Conservation (phyloP, 139 green algal genomes). For the Coelastrella sp. region DNA sequence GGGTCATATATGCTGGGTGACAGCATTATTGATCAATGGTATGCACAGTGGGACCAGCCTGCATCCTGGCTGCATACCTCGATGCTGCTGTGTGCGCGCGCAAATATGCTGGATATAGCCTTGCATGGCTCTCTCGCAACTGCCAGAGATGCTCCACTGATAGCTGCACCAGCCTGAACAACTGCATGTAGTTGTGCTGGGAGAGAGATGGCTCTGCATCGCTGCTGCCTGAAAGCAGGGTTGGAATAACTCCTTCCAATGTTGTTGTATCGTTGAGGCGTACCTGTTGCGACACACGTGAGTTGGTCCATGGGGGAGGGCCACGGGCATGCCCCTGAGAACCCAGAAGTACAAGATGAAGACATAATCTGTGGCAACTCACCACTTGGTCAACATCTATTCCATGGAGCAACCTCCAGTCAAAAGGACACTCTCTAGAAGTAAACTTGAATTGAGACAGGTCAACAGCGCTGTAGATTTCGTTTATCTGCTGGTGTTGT, state of each 20-base stretch:
- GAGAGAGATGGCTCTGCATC: slow-evolving; percentile 18
- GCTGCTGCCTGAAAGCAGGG: slow-evolving; percentile 19
- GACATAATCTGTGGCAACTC: background rate
- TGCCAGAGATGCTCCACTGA: slow-evolving; percentile 44
- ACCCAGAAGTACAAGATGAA: background rate
- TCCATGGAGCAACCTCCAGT: slow-evolving; percentile 73
- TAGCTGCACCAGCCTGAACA: slow-evolving; percentile 35
- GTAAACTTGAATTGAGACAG: slow-evolving; percentile 56
- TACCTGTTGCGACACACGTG: slow-evolving; percentile 1
- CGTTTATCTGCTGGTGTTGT: background rate
- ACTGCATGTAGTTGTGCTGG: slow-evolving; percentile 41
- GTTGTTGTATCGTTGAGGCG: background rate
- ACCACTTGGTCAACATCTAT: slow-evolving; percentile 70
- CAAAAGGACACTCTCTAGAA: slow-evolving; percentile 49
- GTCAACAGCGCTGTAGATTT: slow-evolving; percentile 43
- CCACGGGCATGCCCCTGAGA: background rate
- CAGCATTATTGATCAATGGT: too few species aligned
- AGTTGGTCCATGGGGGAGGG: too few species aligned
- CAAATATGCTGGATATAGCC: slow-evolving; percentile 22
- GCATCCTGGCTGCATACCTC: slow-evolving; percentile 1
- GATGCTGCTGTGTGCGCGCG: background rate
- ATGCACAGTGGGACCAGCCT: too few species aligned
- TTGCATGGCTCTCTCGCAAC: slow-evolving; percentile 35
- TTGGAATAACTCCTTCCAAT: slow-evolving; percentile 10
- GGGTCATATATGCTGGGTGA: background rate